Base-by-base conservation (phyloP, 495 filamentous ascomycete genomes). In the Hypoxylon crocopeplum region DNA sequence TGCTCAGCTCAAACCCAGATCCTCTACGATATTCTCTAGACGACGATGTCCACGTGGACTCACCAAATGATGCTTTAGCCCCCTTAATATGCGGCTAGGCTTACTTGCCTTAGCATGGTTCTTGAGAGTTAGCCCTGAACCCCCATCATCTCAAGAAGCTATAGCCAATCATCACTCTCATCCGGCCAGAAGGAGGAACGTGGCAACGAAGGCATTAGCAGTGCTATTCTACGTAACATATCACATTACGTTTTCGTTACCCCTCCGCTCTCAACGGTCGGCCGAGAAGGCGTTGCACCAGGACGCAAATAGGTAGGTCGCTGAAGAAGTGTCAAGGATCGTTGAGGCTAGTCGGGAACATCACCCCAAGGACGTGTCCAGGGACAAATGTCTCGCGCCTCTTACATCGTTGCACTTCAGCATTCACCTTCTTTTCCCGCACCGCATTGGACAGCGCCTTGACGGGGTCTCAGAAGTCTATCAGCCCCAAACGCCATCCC, bases 361-460 rank as follows among this genome's bases (percentile, higher is more conserved):
- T 46, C 13, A 34, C 39, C 21, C 21, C 13, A 24, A 49, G 40
- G 40, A 25, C 39, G 24, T 17, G 47, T 29, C 30, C 27, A n/a
- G 16, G 29, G 27, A 12, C 49, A 29, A 22, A 37, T 12, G 32
- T 24, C n/a, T 53, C 44, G 32, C 42, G 32, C 48, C 60, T 64
- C 54, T 64, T 58, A 55, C 24, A 64, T 53, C 48, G 40, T 40
- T 20, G 3, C 24, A 25, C 30, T 58, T 45, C 7, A 47, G 29
- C 59, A 58, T 34, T 47, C 41, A 20, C 48, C 48, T 53, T 27
- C 29, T 12, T 41, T 42, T 15, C 19, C 30, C 12, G 22, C 34
- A 52, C 39, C 37, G 44, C 37, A 58, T 64, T 64, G 48, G 60
- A 58, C 42, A 13, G 19, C 15, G 41, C 27, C 59, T 25, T 39